Evolutionary conservation across 2,329 filamentous ascomycete genomes (phyloP).

Genomic region (Fonsecaea multimorphosa): DNA sequence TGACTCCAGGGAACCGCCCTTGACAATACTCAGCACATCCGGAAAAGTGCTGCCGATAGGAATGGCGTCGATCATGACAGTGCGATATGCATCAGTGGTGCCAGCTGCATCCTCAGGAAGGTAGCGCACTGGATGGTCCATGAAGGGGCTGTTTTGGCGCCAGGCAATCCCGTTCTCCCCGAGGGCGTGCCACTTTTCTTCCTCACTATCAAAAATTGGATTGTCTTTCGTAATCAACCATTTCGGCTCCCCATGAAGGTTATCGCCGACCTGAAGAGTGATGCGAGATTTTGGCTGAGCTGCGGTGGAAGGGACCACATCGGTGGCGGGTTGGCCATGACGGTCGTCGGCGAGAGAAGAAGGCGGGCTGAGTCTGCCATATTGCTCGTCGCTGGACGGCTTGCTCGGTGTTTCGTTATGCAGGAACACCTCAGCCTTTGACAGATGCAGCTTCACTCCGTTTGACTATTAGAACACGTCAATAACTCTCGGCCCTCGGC

Average conservation of each 20-base stretch:
- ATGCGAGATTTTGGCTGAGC: background rate
- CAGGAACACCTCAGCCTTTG: conserved; percentile 1
- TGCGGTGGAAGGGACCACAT: background rate
- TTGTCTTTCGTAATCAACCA: conserved; percentile 32
- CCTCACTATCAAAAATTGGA: conserved; percentile 31
- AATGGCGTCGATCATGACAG: conserved; percentile 40
- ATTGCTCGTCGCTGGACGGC: background rate
- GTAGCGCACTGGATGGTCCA: conserved; percentile 35
- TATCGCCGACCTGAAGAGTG: conserved; percentile 16
- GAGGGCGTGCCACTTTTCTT: conserved; percentile 20
- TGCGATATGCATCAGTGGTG: conserved; percentile 35
- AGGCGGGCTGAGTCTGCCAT: conserved; percentile 14
- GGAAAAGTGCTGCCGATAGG: conserved; percentile 29
- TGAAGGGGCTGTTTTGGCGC: conserved; percentile 25
- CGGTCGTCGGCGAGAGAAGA: conserved; percentile 7
- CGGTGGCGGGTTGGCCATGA: conserved; percentile 3
- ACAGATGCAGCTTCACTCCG: conserved; percentile 2
- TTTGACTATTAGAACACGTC: conserved; percentile 1
- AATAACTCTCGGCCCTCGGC: background rate
- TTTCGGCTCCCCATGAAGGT: conserved; percentile 26
- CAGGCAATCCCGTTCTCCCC: background rate
- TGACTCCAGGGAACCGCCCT: conserved; percentile 36
- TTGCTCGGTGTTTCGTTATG: background rate
- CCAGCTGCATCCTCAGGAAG: conserved; percentile 33
- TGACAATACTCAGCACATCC: conserved; percentile 33